These are phyloP conservation scores for Suillus cothurnatus DNA, from an alignment of 768 basidiomycete species.

Conservation along the genomic window DNA sequence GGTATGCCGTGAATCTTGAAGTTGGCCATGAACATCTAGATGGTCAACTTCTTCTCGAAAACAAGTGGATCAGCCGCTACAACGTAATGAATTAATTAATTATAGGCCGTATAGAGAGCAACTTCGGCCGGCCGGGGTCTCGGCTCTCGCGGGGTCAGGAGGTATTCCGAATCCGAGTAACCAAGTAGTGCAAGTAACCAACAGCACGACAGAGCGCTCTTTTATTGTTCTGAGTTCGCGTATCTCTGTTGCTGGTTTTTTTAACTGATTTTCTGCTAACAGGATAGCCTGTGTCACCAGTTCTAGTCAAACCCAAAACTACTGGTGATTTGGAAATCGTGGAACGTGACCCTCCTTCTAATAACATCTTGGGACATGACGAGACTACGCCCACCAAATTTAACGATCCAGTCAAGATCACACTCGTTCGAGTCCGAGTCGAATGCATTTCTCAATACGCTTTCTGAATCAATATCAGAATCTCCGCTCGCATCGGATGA, in stretches of 20 bases:
- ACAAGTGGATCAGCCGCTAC: neutral
- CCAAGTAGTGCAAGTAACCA: constrained; percentile 12
- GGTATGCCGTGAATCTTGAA: neutral
- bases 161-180: constrained; percentile 7
- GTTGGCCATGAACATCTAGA: neutral
- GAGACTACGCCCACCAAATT: constrained; percentile 54
- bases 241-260: neutral
- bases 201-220: neutral
- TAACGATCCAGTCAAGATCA: constrained; percentile 41
- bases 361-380: constrained; percentile 23
- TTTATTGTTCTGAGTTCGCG: constrained; percentile 1
- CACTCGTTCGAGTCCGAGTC: constrained; percentile 38
- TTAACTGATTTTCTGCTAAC: constrained; percentile 1
- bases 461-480: constrained; percentile 20
- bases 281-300: neutral
- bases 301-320: neutral
- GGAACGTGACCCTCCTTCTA: neutral
- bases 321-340: neutral
- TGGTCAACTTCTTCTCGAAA: neutral
- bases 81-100: neutral
- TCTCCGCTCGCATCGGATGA: constrained; percentile 28
- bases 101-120: neutral
- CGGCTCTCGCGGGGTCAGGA: constrained; percentile 6
- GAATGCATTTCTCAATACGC: constrained; percentile 34
- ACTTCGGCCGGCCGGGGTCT: constrained; percentile 2